Base-by-base conservation (phyloP, 495 filamentous ascomycete genomes). In the Podospora australis region DNA sequence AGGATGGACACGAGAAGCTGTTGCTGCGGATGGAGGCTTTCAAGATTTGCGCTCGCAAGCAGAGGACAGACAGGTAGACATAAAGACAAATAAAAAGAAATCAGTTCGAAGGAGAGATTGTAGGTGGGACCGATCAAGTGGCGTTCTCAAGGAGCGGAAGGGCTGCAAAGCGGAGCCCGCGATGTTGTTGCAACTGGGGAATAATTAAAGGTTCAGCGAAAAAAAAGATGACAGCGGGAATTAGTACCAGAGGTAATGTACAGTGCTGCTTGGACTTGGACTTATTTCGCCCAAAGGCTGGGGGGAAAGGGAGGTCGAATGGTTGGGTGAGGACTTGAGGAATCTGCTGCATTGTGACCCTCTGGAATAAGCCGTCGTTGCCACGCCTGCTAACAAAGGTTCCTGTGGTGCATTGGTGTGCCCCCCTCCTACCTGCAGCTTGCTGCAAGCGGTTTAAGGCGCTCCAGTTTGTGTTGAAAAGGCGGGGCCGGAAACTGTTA, bases 401-500 rank as follows among this genome's bases (percentile, higher is more conserved):
- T 13, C 26, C 26, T 30, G 6, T 6, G 6, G 13, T 30, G 13
- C 26, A 30, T n/a, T n/a, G n/a, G 7, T 30, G 39, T 19, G 17
- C 17, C 17, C 17, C 38, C 11, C 39, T 41, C 39, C 17, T 41
- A 19, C 20, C 39, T n/a, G 4, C 7, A 8, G 6, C 22, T 14
- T 24, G 40, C 40, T 43, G n/a, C 13, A 43, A 43, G 6, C 19
- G 40, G 40, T 28, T 26, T 16, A 43, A 13, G 21, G 40, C 11
- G n/a, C 21, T 16, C 24, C 22, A 6, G 40, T 11, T 6, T 10
- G 40, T n/a, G n/a, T 14, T 3, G 13, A 23, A 43, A 43, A 43
- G 40, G 21, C 40, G 40, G 40, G 40, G 40, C 40, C 24, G 40
- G 28, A 19, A n/a, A 24, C 21, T 43, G 22, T 43, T 43, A 25